A percentile compares a stretch with the other conserved stretches of the same genome.
Conservation (phyloP, 1,284 basidiomycete species). For the Marasmius oreades region DNA sequence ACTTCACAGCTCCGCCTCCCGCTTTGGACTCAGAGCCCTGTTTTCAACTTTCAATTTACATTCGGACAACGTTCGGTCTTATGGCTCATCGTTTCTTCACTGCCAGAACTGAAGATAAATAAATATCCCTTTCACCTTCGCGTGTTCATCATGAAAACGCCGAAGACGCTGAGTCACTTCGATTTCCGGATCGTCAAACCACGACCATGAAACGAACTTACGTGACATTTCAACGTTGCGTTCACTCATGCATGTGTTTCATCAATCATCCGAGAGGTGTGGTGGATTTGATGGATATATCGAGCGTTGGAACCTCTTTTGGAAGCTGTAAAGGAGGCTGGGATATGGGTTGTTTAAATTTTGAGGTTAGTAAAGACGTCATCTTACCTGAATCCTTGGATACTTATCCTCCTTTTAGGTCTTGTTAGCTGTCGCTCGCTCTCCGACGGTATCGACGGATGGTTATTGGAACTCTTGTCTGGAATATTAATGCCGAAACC, state of each 20-base stretch:
- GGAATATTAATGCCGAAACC: slow-evolving; percentile 80
- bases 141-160: no score
- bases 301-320: slow-evolving; percentile 67
- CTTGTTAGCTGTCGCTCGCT: not conserved
- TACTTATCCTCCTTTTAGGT: not conserved
- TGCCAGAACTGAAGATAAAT: no score
- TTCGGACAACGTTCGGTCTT: no score
- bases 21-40: no score
- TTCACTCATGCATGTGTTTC: slow-evolving; percentile 70
- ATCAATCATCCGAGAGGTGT: slow-evolving; percentile 74
- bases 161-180: no score
- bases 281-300: slow-evolving; percentile 65
- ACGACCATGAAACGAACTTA: no score
- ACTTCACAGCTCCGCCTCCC: no score
- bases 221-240: not conserved
- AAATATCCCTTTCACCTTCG: no score
- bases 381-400: not conserved
- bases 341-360: slow-evolving; percentile 62
- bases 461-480: not conserved
- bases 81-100: no score
- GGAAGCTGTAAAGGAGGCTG: slow-evolving; percentile 57
- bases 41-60: no score
- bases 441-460: not conserved
- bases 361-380: slow-evolving; percentile 39
- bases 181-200: no score